Percentiles rank a stretch among this genome's conserved stretches.
phyloP scores from a whole-genome alignment of 345 rosid genomes.

The Adansonia digitata region DNA sequence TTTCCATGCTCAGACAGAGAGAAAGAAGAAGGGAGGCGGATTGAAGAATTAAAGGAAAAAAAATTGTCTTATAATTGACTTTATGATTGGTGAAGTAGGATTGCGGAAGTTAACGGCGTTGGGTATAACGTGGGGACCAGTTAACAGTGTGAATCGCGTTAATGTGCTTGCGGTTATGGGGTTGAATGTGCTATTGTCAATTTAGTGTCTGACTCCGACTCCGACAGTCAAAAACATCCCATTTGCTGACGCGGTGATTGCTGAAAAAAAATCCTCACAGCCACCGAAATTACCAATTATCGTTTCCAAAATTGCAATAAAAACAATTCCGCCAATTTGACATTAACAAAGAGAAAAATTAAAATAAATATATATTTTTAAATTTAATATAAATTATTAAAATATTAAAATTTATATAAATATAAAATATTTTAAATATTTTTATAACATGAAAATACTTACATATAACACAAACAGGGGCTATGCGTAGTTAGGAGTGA shows the following conservation, averaged over 20 bases:
- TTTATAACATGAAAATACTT: too few relatives aligned
- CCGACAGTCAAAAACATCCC: background rate
- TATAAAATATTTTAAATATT: too few relatives aligned
- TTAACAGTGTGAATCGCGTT: background rate
- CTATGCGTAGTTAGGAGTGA: too few relatives aligned
- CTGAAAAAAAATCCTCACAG: too few relatives aligned
- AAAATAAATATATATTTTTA: too few relatives aligned
- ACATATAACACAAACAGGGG: too few relatives aligned
- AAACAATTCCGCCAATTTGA: too few relatives aligned
- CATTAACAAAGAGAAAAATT: too few relatives aligned
- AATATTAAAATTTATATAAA: too few relatives aligned
- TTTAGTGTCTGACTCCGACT: background rate
- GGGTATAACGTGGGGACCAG: background rate
- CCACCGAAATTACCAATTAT: too few relatives aligned
- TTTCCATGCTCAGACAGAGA: constrained; percentile 22
- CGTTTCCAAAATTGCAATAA: too few relatives aligned
- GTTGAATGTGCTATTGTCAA: background rate
- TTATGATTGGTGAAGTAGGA: background rate
- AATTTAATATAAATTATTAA: too few relatives aligned
- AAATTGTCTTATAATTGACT: background rate
- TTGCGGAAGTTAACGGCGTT: background rate
- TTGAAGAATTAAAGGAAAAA: background rate
- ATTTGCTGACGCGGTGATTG: background rate
- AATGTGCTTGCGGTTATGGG: background rate
- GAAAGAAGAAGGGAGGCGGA: background rate